These are phyloP conservation scores for Macrophomina pseudophaseolina DNA, from an alignment of 2,329 filamentous ascomycete species.

Conservation along the genomic window DNA sequence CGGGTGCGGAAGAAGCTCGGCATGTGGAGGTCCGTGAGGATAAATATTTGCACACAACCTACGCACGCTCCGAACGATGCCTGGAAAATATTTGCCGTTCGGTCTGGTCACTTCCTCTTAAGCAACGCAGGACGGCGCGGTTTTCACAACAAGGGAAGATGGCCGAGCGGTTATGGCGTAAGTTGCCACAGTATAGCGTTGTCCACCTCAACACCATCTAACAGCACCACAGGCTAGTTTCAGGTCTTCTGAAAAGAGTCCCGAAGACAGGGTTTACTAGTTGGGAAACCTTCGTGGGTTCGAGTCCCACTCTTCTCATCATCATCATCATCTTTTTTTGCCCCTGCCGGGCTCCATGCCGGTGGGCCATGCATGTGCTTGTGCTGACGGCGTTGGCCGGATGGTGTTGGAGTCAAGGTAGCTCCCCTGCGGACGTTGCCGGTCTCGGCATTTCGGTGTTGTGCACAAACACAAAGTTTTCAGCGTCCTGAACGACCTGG, in stretches of 20 bases:
- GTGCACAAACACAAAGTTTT: too few relatives aligned
- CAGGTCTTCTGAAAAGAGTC: slow-evolving; percentile 16
- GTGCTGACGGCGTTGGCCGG: neutral
- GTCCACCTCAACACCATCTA: neutral
- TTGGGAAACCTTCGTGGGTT: slow-evolving; percentile 21
- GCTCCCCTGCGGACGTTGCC: neutral
- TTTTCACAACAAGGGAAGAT: neutral
- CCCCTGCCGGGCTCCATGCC: neutral
- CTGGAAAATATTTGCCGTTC: neutral
- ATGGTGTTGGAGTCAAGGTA: neutral
- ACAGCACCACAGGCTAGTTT: slow-evolving; percentile 15
- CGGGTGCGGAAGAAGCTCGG: slow-evolving; percentile 8
- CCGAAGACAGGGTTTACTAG: slow-evolving; percentile 19
- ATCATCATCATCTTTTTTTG: slow-evolving; percentile 10
- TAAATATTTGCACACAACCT: slow-evolving; percentile 1
- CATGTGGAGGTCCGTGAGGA: slow-evolving; percentile 5
- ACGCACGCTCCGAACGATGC: neutral
- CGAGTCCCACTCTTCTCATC: slow-evolving; percentile 20
- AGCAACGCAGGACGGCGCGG: neutral
- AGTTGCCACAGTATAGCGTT: neutral
- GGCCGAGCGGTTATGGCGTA: slow-evolving; percentile 23
- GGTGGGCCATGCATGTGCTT: neutral
- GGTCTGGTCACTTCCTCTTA: neutral
- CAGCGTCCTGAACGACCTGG: too few relatives aligned
- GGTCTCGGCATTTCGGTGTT: neutral